A percentile compares a stretch with the other conserved stretches of the same genome.
Evolutionary conservation across 2,329 filamentous ascomycete genomes (phyloP).

Genomic region (Fusarium hainanense): DNA sequence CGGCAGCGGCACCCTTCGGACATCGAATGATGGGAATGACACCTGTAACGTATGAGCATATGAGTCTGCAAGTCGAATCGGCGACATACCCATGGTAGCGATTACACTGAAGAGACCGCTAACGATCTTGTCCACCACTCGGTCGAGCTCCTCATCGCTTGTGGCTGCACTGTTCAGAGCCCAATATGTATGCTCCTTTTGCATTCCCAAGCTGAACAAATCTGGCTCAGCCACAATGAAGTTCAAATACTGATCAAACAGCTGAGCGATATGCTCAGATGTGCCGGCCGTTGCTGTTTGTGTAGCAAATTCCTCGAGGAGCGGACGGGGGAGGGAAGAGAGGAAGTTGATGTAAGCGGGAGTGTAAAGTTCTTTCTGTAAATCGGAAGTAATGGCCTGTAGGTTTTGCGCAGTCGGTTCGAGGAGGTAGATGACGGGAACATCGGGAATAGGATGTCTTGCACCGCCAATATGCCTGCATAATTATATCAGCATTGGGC

Average conservation of each 20-base stretch:
- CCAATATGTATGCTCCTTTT: slow-evolving; percentile 91
- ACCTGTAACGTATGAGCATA: slow-evolving; percentile 59
- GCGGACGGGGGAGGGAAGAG: slow-evolving; percentile 87
- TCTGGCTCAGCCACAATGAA: slow-evolving; percentile 97
- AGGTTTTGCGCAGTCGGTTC: slow-evolving; percentile 88
- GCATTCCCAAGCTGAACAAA: slow-evolving; percentile 92
- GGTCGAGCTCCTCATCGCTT: slow-evolving; percentile 88
- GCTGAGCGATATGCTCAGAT: slow-evolving; percentile 88
- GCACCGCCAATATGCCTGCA: slow-evolving; percentile 80
- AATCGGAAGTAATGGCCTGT: slow-evolving; percentile 83
- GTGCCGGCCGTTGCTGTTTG: slow-evolving; percentile 87
- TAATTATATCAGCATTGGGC: slow-evolving; percentile 40
- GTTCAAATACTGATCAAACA: slow-evolving; percentile 97
- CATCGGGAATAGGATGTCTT: slow-evolving; percentile 92
- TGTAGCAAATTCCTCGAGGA: slow-evolving; percentile 93
- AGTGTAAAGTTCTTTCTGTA: slow-evolving; percentile 88
- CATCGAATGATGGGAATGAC: slow-evolving; percentile 96
- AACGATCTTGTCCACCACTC: slow-evolving; percentile 89
- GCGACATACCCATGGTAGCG: slow-evolving; percentile 87
- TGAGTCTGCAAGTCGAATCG: background rate
- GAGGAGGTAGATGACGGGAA: slow-evolving; percentile 95
- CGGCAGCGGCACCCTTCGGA: slow-evolving; percentile 90
- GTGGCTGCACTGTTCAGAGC: slow-evolving; percentile 94
- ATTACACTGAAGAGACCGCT: slow-evolving; percentile 97
- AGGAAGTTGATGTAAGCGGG: slow-evolving; percentile 98